Percentiles rank a stretch among this genome's conserved stretches.
Evolutionary conservation across 2,329 filamentous ascomycete species (phyloP).

Genomic region (Aspergillus costaricaensis): DNA sequence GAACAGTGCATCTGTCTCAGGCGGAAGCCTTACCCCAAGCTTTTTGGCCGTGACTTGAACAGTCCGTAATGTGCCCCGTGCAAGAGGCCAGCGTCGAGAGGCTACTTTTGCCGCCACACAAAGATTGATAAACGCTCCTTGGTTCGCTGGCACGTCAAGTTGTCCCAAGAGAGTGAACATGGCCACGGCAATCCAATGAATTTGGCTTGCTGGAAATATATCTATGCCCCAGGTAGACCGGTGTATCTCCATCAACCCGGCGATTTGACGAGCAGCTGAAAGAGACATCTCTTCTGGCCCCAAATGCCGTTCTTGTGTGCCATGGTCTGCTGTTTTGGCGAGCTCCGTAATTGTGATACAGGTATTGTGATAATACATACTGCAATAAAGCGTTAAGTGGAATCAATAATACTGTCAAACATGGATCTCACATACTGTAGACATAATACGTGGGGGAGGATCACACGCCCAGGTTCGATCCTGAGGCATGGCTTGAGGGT

Average conservation of each 20-base stretch:
- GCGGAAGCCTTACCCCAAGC: constrained; percentile 16
- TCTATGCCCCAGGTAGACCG: constrained; percentile 29
- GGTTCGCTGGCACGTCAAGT: constrained; percentile 15
- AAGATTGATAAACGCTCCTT: constrained; percentile 21
- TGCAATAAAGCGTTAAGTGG: not conserved
- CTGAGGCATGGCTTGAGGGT: not conserved
- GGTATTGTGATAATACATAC: not conserved
- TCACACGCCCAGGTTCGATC: not conserved
- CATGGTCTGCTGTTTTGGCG: not conserved
- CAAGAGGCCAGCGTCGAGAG: constrained; percentile 21
- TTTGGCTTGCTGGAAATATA: constrained; percentile 24
- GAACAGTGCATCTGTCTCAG: constrained; percentile 19
- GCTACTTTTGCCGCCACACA: constrained; percentile 16
- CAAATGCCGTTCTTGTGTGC: not conserved
- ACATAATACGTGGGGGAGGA: not conserved
- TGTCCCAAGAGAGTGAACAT: constrained; percentile 26
- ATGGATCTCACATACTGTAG: not conserved
- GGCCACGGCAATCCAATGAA: constrained; percentile 28
- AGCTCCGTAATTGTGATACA: not conserved
- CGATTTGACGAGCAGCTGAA: constrained; percentile 22
- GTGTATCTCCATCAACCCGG: constrained; percentile 20
- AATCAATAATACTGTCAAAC: no score
- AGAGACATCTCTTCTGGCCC: constrained; percentile 14
- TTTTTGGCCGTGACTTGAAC: constrained; percentile 23
- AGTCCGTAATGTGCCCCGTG: constrained; percentile 25